Evolutionary conservation across 2,329 filamentous ascomycete species (phyloP).

Genomic region (Botrytis pseudocinerea): DNA sequence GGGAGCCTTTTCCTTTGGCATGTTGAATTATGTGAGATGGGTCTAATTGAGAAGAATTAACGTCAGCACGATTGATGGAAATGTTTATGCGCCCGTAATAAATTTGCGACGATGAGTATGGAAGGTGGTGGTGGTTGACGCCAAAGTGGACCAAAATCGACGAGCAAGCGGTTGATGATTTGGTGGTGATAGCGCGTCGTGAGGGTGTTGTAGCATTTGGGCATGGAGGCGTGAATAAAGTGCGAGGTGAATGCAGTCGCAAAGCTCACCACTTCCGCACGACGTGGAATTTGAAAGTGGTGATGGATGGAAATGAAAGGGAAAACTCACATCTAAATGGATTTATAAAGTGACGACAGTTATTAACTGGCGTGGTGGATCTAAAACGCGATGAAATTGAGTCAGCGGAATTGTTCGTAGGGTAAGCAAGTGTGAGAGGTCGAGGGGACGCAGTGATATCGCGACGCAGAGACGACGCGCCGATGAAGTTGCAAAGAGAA

Average conservation of each 20-base stretch:
- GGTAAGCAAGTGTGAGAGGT: not conserved
- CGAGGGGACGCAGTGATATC: not conserved
- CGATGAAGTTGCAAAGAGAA: constrained; percentile 20
- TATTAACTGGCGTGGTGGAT: constrained; percentile 29
- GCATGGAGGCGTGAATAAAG: constrained; percentile 19
- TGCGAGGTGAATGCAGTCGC: constrained; percentile 31
- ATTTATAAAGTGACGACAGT: constrained; percentile 22
- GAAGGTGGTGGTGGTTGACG: constrained; percentile 26
- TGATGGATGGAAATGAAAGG: constrained; percentile 25
- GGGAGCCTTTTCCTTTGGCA: constrained; percentile 68
- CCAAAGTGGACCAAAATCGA: not conserved
- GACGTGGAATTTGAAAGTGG: constrained; percentile 26
- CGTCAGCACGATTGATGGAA: constrained; percentile 27
- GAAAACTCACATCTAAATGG: constrained; percentile 29
- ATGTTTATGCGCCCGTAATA: constrained; percentile 26
- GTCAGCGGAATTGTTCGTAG: constrained; percentile 25
- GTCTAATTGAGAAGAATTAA: constrained; percentile 30
- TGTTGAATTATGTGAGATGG: constrained; percentile 44
- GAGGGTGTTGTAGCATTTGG: constrained; percentile 20
- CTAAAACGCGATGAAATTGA: constrained; percentile 26
- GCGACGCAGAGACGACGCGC: constrained; percentile 16
- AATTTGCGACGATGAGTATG: constrained; percentile 21
- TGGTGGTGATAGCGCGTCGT: constrained; percentile 18
- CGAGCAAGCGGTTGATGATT: not conserved
- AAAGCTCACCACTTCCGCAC: constrained; percentile 31